Evolutionary conservation across 2,329 filamentous ascomycete species (phyloP).

Genomic region (Pestalotiopsis fici): DNA sequence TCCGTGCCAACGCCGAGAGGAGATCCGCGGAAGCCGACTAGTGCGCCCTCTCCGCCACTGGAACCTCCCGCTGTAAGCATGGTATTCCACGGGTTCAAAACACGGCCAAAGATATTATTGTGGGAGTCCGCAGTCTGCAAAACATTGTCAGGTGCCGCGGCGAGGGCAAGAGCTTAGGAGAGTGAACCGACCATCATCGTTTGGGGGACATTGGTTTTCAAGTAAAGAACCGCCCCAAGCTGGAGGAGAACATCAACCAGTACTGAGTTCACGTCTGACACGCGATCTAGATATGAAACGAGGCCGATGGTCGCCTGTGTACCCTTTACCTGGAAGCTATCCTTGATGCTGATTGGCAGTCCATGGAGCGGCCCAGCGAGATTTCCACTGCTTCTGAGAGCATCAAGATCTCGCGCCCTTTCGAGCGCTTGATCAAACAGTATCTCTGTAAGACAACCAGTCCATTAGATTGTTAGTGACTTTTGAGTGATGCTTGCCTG

Average conservation of each 20-base stretch:
- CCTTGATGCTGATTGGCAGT: slow-evolving; percentile 3
- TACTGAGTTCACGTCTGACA: not conserved
- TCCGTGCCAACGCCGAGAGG: slow-evolving; percentile 17
- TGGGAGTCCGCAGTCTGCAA: too few species aligned
- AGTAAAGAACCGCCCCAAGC: slow-evolving; percentile 1
- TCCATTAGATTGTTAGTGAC: too few species aligned
- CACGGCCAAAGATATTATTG: too few species aligned
- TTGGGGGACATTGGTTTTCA: slow-evolving; percentile 7
- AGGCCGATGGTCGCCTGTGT: not conserved
- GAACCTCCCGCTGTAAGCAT: slow-evolving; percentile 12
- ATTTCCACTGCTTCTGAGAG: not conserved
- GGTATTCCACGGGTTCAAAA: too few species aligned
- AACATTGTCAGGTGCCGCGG: too few species aligned
- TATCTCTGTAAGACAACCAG: too few species aligned
- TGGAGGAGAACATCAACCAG: slow-evolving; percentile 1
- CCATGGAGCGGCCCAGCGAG: not conserved
- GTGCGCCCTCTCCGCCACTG: slow-evolving; percentile 17
- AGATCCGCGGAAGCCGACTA: slow-evolving; percentile 17
- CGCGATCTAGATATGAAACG: not conserved
- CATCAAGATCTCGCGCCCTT: not conserved
- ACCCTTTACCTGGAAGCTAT: not conserved
- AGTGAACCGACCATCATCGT: slow-evolving; percentile 6
- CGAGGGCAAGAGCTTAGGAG: too few species aligned
- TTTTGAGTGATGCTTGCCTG: too few species aligned
- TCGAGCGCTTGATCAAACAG: too few species aligned